Evolutionary conservation across 2,329 filamentous ascomycete species (phyloP).

Genomic region (Tolypocladium pustulatum): DNA sequence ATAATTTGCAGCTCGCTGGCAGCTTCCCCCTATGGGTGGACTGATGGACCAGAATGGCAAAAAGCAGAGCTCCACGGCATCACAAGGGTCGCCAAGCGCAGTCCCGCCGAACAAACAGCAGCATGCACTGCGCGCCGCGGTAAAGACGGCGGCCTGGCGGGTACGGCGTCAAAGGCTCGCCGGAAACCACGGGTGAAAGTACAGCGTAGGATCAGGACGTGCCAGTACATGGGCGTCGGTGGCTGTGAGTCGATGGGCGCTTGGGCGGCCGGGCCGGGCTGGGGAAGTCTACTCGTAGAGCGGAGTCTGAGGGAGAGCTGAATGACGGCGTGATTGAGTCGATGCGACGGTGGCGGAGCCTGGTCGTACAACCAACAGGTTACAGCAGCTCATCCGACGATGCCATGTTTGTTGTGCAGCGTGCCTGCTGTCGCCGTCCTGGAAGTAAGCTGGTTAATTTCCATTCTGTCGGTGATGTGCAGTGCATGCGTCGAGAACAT

Average conservation of each 20-base stretch:
- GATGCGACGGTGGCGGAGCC: slow-evolving; percentile 10
- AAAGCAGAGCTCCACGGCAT: neutral
- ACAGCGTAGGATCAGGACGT: neutral
- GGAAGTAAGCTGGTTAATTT: neutral
- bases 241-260: slow-evolving; percentile 4
- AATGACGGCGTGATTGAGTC: slow-evolving; percentile 3
- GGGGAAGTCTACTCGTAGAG: neutral
- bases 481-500: neutral
- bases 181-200: neutral
- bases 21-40: neutral
- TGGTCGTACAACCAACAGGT: slow-evolving; percentile 2
- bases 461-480: neutral
- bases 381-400: neutral
- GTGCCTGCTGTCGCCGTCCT: neutral
- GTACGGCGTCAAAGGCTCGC: slow-evolving; percentile 7
- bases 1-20: neutral
- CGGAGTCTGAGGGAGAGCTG: neutral
- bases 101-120: neutral
- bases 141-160: slow-evolving; percentile 1
- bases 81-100: neutral
- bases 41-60: neutral
- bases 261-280: slow-evolving; percentile 1
- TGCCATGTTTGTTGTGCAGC: neutral
- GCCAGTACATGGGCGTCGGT: slow-evolving; percentile 4
- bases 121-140: neutral